A percentile compares a stretch with the other conserved stretches of the same genome.
Evolutionary conservation across 805 yeast species (phyloP).

Genomic region (Candida oleophila): DNA sequence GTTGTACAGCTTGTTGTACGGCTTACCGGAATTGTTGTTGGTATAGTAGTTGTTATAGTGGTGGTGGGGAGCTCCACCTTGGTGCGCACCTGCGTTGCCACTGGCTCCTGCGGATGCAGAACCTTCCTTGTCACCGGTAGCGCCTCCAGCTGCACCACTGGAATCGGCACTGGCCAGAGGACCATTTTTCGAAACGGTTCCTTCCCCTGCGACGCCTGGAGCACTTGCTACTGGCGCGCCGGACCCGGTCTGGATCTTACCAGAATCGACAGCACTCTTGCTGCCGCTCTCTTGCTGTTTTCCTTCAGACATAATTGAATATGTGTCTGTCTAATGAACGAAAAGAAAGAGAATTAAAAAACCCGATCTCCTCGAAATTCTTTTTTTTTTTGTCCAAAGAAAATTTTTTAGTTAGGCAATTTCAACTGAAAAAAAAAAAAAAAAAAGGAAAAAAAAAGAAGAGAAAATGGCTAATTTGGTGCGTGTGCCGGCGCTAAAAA

Average conservation of each 20-base stretch:
- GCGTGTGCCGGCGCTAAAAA: background rate
- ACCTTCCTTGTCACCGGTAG: conserved; percentile 1
- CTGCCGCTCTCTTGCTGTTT: conserved; percentile 4
- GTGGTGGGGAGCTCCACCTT: conserved; percentile 8
- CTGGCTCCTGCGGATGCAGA: conserved; percentile 3
- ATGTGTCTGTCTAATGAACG: conserved; percentile 3
- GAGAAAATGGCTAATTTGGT: background rate
- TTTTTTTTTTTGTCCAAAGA: conserved; percentile 4
- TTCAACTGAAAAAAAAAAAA: background rate
- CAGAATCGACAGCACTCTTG: conserved; percentile 5
- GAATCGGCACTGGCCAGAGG: background rate
- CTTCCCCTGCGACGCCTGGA: conserved; percentile 1
- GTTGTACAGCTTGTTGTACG: conserved; percentile 3
- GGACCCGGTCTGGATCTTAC: background rate
- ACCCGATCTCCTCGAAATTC: conserved; percentile 7
- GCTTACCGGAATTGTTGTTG: conserved; percentile 6
- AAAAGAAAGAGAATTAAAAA: conserved; percentile 1
- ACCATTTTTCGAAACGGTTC: background rate
- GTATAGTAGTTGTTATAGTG: conserved; percentile 11
- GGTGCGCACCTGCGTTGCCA: conserved; percentile 4
- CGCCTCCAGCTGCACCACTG: background rate
- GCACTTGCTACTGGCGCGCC: background rate
- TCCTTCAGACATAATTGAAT: conserved; percentile 6
- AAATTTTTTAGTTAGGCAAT: background rate
- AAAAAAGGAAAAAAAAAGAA: background rate